These are phyloP conservation scores for Physcomitrellopsis africana DNA, from an alignment of 225 moss, liverwort and hornwort species.

Conservation along the genomic window DNA sequence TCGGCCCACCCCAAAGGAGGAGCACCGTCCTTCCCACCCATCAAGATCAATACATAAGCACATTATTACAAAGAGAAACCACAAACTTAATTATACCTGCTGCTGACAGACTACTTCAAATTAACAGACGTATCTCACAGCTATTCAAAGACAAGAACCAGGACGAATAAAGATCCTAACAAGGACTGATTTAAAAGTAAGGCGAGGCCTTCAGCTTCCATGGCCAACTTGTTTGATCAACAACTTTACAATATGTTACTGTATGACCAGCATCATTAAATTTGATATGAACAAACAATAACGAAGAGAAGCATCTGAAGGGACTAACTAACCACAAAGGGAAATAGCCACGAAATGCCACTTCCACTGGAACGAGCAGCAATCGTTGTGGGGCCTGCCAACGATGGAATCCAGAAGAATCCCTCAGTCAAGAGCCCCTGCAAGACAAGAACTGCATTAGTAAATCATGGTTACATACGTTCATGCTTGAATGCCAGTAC, in stretches of 20 bases:
- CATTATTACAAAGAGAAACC: background rate
- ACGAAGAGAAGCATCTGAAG: background rate
- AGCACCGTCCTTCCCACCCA: conserved; percentile 59
- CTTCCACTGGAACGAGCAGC: conserved; percentile 75
- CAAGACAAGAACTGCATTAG: background rate
- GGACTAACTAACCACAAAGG: conserved; percentile 64
- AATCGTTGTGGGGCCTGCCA: conserved; percentile 92
- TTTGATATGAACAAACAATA: background rate
- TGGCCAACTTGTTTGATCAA: background rate
- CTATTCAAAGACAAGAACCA: background rate
- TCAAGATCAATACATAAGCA: conserved; percentile 15
- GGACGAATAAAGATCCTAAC: background rate
- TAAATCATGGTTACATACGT: background rate
- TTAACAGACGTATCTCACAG: background rate
- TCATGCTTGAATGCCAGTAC: background rate
- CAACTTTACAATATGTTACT: background rate
- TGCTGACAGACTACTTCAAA: background rate
- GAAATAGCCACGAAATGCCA: conserved; percentile 86
- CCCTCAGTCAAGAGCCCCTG: conserved; percentile 94
- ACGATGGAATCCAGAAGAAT: conserved; percentile 99
- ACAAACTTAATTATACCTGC: background rate
- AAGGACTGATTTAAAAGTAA: background rate
- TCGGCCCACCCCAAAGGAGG: conserved; percentile 95
- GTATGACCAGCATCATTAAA: background rate
- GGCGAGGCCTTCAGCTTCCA: background rate